Percentiles rank a stretch among this genome's conserved stretches.
phyloP scores from a whole-genome alignment of 2,329 filamentous ascomycete species.

The Beauveria varroae region DNA sequence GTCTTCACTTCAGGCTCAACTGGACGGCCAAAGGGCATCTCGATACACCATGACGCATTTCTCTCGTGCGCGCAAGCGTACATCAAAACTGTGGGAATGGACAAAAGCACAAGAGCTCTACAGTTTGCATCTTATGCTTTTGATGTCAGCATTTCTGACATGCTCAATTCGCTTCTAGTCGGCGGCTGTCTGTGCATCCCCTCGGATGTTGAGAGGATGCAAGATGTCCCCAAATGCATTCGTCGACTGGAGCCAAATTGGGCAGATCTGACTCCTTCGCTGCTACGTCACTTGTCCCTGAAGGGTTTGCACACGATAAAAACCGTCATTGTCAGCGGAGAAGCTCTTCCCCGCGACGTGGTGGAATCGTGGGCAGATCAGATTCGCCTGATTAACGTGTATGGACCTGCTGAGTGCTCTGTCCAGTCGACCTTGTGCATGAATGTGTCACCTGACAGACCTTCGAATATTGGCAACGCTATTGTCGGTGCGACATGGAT shows the following conservation, averaged over 20 bases:
- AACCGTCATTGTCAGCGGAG: too few relatives aligned
- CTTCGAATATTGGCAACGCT: too few relatives aligned
- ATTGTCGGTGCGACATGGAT: conserved; percentile 12
- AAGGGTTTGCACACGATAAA: too few relatives aligned
- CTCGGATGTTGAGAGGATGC: background rate
- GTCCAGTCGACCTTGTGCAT: too few relatives aligned
- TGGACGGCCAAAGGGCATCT: background rate
- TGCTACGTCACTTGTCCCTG: too few relatives aligned
- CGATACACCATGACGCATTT: background rate
- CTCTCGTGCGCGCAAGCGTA: background rate
- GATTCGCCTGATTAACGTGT: too few relatives aligned
- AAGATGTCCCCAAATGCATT: too few relatives aligned
- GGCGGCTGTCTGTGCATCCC: background rate
- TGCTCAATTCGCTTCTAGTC: background rate
- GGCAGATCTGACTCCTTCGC: background rate
- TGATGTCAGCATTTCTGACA: background rate
- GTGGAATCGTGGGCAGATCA: too few relatives aligned
- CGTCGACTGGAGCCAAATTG: background rate
- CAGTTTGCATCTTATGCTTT: background rate
- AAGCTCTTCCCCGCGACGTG: too few relatives aligned
- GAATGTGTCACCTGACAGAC: too few relatives aligned
- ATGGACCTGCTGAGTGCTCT: too few relatives aligned
- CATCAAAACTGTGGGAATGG: background rate
- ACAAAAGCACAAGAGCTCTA: background rate
- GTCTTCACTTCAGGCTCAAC: background rate